Conservation (phyloP, 306 rosid species). For the Mucuna pruriens region DNA sequence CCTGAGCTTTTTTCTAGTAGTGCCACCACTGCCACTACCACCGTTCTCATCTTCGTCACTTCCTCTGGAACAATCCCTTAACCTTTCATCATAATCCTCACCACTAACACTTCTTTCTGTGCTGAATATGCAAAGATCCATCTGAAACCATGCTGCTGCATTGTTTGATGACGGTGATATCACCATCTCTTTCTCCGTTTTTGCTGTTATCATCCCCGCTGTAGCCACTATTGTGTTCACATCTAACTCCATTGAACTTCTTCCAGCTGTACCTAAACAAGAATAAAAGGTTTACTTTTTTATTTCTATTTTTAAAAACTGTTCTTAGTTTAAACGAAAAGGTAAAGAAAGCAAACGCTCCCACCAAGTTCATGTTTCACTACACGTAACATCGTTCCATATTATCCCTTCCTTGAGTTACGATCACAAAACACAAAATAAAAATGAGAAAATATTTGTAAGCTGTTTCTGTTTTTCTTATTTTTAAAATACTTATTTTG, state of each 20-base stretch:
- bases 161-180: constrained; percentile 74
- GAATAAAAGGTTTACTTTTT: too few relatives aligned
- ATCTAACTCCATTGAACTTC: constrained; percentile 46
- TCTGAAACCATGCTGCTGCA: constrained; percentile 69
- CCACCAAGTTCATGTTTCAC: too few relatives aligned
- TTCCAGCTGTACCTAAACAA: too few relatives aligned
- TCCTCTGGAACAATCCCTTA: constrained; percentile 73
- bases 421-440: too few relatives aligned
- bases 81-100: constrained; percentile 48
- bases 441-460: too few relatives aligned
- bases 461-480: too few relatives aligned
- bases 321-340: too few relatives aligned
- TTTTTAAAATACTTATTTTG: too few relatives aligned
- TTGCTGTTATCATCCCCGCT: constrained; percentile 50
- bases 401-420: too few relatives aligned
- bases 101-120: constrained; percentile 33
- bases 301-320: too few relatives aligned
- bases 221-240: constrained; percentile 50
- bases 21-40: constrained; percentile 37
- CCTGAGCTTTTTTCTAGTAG: constrained; percentile 78
- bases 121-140: constrained; percentile 66
- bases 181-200: constrained; percentile 53
- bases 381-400: too few relatives aligned
- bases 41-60: constrained; percentile 75
- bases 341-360: too few relatives aligned